Base-by-base conservation (phyloP, 75 land plant species). In the Larix kaempferi region DNA sequence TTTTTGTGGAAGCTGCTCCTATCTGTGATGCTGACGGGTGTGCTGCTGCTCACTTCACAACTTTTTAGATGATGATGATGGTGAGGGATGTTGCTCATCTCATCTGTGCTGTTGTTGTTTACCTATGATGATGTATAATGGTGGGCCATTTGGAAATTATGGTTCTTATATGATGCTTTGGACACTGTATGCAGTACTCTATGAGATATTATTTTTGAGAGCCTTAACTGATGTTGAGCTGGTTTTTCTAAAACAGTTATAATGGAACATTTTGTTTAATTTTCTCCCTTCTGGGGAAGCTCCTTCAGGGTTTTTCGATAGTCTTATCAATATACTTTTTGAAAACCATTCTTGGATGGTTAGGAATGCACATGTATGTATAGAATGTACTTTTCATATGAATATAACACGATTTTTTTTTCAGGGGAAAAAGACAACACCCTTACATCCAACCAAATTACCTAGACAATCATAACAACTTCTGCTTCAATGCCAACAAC, bases 401-500 rank as follows among this genome's bases (percentile, higher is more conserved):
- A 5, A 71, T 2, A 16, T 15, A 22, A 16, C 5, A 25, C 16
- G 6, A 71, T 22, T 25, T 52, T 29, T n/a, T 25, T 21, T 12
- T 35, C 6, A 1, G 17, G 25, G 6, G 11, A 55, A 61, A 71
- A 35, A 56, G n/a, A 27, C 49, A 56, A 71, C 27, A 19, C n/a
- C 23, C 4, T 17, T 25, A 58, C 19, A 12, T 44, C 44, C 55
- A 54, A 29, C 26, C 37, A 39, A 6, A 54, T 26, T 83, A 92
- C 95, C 87, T 92, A 93, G 49, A 95, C 95, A 87, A 94, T 93
- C 95, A 94, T 92, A 61, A 91, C 86, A 57, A 95, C 91, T 75
- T 94, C 97, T 76, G 97, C 97, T 78, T 94, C 97, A 82, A 94
- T 94, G 16, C 97, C 97, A 76, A 95, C 97, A 83, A 94, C 97